phyloP scores from a whole-genome alignment of 1,139 yeast species.

The Ogataea hybrid region DNA sequence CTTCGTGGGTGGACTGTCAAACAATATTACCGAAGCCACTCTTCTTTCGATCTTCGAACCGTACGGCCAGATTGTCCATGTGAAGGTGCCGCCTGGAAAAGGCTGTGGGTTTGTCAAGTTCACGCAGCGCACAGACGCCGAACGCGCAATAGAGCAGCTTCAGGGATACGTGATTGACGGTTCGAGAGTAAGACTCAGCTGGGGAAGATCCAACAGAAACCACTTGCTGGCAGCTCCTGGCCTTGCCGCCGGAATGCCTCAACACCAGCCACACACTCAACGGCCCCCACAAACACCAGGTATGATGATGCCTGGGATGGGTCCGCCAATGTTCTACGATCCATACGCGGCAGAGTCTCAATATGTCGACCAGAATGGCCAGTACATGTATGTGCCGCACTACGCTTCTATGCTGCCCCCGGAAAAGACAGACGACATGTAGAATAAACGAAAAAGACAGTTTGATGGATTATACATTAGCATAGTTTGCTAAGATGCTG shows the following conservation, averaged over 20 bases:
- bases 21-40: constrained; percentile 74
- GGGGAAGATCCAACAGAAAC: constrained; percentile 63
- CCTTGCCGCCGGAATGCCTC: constrained; percentile 18
- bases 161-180: constrained; percentile 91
- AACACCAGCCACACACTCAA: constrained; percentile 16
- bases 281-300: constrained; percentile 23
- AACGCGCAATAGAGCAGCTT: constrained; percentile 86
- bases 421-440: constrained; percentile 5
- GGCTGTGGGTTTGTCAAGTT: constrained; percentile 94
- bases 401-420: constrained; percentile 16
- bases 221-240: constrained; percentile 21
- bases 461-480: constrained; percentile 6
- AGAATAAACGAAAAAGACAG: neutral
- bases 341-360: constrained; percentile 30
- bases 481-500: constrained; percentile 26
- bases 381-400: constrained; percentile 29
- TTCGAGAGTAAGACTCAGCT: constrained; percentile 77
- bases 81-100: constrained; percentile 87
- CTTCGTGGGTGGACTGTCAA: constrained; percentile 87
- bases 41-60: constrained; percentile 73
- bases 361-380: constrained; percentile 28
- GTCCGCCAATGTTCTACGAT: constrained; percentile 32
- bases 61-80: constrained; percentile 81
- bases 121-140: constrained; percentile 77
- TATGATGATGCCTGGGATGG: constrained; percentile 28